Conservation (phyloP, 305 asterid genomes). For the Solanum hybrid region DNA sequence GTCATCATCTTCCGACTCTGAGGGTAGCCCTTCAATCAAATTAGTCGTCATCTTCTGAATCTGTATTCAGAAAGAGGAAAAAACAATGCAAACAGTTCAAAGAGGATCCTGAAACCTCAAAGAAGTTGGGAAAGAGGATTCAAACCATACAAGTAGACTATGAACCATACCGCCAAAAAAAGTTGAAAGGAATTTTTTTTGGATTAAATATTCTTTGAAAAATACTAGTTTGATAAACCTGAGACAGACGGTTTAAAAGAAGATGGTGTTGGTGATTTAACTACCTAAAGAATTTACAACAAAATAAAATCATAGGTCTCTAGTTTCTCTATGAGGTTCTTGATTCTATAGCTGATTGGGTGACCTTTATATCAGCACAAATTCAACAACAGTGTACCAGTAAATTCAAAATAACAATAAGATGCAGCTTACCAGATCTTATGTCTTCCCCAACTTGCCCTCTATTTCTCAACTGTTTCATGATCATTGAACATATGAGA, state of each 20-base stretch:
- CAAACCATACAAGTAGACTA: not conserved
- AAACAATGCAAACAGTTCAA: not conserved
- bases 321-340: not conserved
- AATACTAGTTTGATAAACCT: not conserved
- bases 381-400: not conserved
- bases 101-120: not conserved
- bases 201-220: not conserved
- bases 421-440: conserved; percentile 64
- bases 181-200: not conserved
- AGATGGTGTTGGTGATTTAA: not conserved
- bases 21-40: conserved; percentile 1
- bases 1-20: conserved; percentile 47
- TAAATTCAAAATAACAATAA: not conserved
- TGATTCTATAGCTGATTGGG: not conserved
- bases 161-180: not conserved
- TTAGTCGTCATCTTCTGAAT: conserved; percentile 70
- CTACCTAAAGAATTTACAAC: not conserved
- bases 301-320: not conserved
- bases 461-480: conserved; percentile 71
- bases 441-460: conserved; percentile 96
- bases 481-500: conserved; percentile 76
- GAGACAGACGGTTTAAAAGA: not conserved
- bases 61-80: conserved; percentile 28
- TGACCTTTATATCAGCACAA: not conserved
- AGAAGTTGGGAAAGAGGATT: not conserved